These are phyloP conservation scores for Azolla pinnata DNA, from an alignment of 75 land plant genomes.

Conservation along the genomic window DNA sequence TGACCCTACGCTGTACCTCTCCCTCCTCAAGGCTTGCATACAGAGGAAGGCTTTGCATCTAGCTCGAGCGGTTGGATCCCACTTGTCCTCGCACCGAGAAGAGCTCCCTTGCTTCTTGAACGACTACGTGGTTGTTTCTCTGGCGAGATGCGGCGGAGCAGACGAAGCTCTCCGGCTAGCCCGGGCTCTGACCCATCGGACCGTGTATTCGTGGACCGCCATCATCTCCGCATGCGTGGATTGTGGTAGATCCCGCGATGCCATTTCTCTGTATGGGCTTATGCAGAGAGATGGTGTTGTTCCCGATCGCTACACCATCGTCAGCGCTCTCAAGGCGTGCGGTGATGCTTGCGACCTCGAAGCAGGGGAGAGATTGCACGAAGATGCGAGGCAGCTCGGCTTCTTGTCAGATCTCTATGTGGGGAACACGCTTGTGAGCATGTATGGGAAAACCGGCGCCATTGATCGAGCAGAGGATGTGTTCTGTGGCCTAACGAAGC, in stretches of 20 bases:
- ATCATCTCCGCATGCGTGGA: conserved; percentile 8
- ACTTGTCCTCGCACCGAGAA: not conserved
- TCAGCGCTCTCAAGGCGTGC: conserved; percentile 37
- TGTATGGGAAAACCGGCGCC: conserved; percentile 20
- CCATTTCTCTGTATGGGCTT: not conserved
- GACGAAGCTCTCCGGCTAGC: not conserved
- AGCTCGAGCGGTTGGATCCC: not conserved
- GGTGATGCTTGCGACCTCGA: conserved; percentile 25
- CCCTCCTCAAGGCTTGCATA: not conserved
- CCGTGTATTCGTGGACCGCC: conserved; percentile 10
- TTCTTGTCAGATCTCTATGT: conserved; percentile 4
- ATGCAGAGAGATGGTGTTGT: conserved; percentile 9
- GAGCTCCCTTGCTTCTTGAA: not conserved
- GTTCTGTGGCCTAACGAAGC: conserved; percentile 9
- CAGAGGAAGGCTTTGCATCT: not conserved
- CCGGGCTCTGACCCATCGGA: not conserved
- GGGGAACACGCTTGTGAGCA: conserved; percentile 14
- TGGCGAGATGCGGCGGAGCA: conserved; percentile 2
- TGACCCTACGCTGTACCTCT: not conserved
- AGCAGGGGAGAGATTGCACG: conserved; percentile 12
- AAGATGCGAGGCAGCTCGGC: conserved; percentile 9
- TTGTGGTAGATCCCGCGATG: not conserved
- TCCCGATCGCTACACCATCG: conserved; percentile 36
- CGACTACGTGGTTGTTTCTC: not conserved
- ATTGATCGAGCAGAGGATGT: conserved; percentile 16